phyloP scores from a whole-genome alignment of 257 asterid genomes.

The Nicotiana knightiana region DNA sequence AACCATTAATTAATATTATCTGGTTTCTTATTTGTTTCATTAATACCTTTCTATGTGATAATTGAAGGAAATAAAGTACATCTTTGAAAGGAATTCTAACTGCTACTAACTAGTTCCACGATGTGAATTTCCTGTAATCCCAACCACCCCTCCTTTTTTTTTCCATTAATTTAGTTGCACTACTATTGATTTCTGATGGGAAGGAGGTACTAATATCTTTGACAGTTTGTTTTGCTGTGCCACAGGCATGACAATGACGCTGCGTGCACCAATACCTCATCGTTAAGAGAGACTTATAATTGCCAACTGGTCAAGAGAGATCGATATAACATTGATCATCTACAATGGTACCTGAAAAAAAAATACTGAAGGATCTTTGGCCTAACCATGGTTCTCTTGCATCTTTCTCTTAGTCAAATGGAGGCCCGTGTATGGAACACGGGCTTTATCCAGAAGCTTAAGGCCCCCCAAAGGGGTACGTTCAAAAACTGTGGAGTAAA shows the following conservation, averaged over 20 bases:
- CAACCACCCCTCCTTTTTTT: not conserved
- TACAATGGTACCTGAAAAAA: slow-evolving; percentile 15
- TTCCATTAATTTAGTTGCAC: not conserved
- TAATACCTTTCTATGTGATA: not conserved
- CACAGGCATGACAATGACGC: slow-evolving; percentile 77
- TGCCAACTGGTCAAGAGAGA: slow-evolving; percentile 24
- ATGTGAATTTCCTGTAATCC: not conserved
- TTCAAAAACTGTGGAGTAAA: slow-evolving; percentile 30
- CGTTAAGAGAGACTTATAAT: slow-evolving; percentile 38
- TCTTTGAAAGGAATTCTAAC: not conserved
- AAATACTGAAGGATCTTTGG: slow-evolving; percentile 49
- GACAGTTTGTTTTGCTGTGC: slow-evolving; percentile 98
- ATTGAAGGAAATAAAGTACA: not conserved
- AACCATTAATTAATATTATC: not conserved
- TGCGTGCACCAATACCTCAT: slow-evolving; percentile 63
- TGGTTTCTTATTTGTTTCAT: not conserved
- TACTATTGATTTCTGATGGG: not conserved
- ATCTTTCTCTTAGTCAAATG: slow-evolving; percentile 16
- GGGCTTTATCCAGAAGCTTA: slow-evolving; percentile 32
- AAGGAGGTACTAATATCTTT: slow-evolving; percentile 52
- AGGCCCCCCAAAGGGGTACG: slow-evolving; percentile 56
- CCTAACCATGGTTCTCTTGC: slow-evolving; percentile 85
- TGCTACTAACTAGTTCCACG: not conserved
- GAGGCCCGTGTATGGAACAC: slow-evolving; percentile 35
- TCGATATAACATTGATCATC: slow-evolving; percentile 25